Base-by-base conservation (phyloP, 2,329 filamentous ascomycete genomes). In the Biscogniauxia sp. region DNA sequence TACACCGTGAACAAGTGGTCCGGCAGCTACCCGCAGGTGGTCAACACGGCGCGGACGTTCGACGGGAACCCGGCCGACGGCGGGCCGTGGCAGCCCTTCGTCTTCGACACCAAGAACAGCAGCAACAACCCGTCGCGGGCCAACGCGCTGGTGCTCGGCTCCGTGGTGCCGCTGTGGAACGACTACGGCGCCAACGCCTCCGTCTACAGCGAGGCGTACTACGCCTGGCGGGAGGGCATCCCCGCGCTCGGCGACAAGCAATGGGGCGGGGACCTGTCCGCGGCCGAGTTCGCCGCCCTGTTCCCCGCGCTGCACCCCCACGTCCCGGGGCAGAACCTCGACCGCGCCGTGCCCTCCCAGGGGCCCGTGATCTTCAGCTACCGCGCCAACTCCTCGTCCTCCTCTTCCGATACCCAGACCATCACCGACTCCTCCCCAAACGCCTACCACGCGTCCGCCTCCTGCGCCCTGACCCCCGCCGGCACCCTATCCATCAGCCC, bases 111-210 rank as follows among this genome's bases (percentile, higher is more conserved):
- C 0, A 76, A 73, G 19, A 82, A 84, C 57, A 70, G 72, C 0
- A 78, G 77, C 0, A 78, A 83, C 56, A 84, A 85, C 62, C 78
- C 81, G 0, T 63, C 74, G 1, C 66, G 68, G 8, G 64, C 74
- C 2, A 76, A 75, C 32, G 72, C 77, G 0, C 70, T 73, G 1
- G 76, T 84, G 1, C 74, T 80, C 2, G 83, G 83, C 0, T 76
- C 80, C 23, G 77, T 85, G 26, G 74, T 77, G 2, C 78, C 83
- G 1, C 69, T 82, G 4, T 84, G 83, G 83, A 84, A 84, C 60
- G 82, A 85, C 62, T 83, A 80, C 55, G 82, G 82, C 1, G 73
- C 78, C 0, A 83, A 84, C 61, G 78, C 81, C 2, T 78, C 78
- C 0, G 79, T 80, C 0, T 81, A 81, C 59, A 76, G 80, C 1